Conservation (phyloP, 2,329 filamentous ascomycete genomes). For the Diaporthe vexans region DNA sequence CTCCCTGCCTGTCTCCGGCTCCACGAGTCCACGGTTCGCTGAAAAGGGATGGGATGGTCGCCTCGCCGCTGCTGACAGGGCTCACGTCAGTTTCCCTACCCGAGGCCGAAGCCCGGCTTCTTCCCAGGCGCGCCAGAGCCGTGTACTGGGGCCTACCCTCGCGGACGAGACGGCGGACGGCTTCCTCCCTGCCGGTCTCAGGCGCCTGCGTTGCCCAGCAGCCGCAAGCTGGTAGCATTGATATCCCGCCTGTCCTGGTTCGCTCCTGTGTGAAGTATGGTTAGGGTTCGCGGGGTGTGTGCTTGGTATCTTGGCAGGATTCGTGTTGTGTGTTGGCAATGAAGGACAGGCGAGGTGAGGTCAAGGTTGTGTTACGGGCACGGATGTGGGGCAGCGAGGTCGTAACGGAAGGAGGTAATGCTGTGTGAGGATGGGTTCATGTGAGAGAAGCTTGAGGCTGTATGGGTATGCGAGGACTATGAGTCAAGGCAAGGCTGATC, state of each 20-base stretch:
- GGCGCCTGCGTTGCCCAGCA: background rate
- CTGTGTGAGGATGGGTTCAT: background rate
- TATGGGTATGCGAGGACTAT: too few species aligned
- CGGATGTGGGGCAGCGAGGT: too few species aligned
- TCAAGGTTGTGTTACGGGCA: background rate
- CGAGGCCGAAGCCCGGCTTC: background rate
- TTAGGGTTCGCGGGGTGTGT: background rate
- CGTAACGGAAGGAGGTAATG: background rate
- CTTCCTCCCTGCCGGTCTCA: conserved; percentile 21
- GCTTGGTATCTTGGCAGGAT: background rate
- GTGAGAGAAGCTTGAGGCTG: background rate
- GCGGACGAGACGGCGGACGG: background rate
- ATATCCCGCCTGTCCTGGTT: too few species aligned
- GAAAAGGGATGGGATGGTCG: background rate
- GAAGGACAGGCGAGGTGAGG: background rate
- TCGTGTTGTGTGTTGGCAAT: background rate
- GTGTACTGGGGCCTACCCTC: background rate
- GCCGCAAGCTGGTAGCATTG: background rate
- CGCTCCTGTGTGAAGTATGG: background rate
- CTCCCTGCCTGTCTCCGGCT: conserved; percentile 10
- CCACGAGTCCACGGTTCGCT: background rate
- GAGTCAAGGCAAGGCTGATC: background rate
- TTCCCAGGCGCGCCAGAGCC: conserved; percentile 4
- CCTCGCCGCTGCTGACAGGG: conserved; percentile 16
- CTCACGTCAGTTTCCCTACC: conserved; percentile 1